These are phyloP conservation scores for Psilocybe azurescens DNA, from an alignment of 768 basidiomycete genomes.

Conservation along the genomic window DNA sequence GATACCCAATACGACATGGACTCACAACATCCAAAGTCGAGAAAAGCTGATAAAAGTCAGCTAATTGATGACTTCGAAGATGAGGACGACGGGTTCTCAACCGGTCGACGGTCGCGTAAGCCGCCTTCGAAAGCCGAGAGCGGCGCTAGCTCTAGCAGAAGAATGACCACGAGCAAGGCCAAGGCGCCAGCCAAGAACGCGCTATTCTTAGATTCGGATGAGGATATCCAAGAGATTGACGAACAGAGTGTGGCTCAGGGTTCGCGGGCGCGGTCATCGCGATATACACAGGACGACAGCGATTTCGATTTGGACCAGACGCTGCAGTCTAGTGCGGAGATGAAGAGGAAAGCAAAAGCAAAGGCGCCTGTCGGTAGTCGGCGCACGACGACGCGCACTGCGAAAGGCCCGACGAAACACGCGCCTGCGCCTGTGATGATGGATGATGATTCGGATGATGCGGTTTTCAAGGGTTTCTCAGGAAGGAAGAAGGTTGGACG, in stretches of 20 bases:
- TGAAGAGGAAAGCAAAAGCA: not conserved
- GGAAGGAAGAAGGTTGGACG: constrained; percentile 31
- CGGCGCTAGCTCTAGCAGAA: constrained; percentile 11
- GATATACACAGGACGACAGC: not conserved
- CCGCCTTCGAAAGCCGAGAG: constrained; percentile 33
- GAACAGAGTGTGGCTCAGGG: constrained; percentile 24
- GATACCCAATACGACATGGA: constrained; percentile 21
- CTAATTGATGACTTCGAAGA: constrained; percentile 36
- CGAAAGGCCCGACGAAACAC: constrained; percentile 33
- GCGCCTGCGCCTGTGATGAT: constrained; percentile 43
- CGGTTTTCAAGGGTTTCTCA: constrained; percentile 61
- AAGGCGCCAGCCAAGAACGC: constrained; percentile 40
- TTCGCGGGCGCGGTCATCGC: not conserved
- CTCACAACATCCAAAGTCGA: constrained; percentile 11
- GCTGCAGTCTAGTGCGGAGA: constrained; percentile 31
- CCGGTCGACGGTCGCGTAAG: constrained; percentile 28
- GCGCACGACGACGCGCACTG: constrained; percentile 22
- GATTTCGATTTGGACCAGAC: constrained; percentile 29
- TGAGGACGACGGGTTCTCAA: constrained; percentile 23
- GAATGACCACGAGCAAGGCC: constrained; percentile 24
- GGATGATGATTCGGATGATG: constrained; percentile 76
- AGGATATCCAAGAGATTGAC: constrained; percentile 38
- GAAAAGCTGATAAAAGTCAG: constrained; percentile 14
- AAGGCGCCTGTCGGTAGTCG: not conserved
- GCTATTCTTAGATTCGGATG: constrained; percentile 59